Conservation (phyloP, 2,329 filamentous ascomycete genomes). For the Xylariaceae sp. region DNA sequence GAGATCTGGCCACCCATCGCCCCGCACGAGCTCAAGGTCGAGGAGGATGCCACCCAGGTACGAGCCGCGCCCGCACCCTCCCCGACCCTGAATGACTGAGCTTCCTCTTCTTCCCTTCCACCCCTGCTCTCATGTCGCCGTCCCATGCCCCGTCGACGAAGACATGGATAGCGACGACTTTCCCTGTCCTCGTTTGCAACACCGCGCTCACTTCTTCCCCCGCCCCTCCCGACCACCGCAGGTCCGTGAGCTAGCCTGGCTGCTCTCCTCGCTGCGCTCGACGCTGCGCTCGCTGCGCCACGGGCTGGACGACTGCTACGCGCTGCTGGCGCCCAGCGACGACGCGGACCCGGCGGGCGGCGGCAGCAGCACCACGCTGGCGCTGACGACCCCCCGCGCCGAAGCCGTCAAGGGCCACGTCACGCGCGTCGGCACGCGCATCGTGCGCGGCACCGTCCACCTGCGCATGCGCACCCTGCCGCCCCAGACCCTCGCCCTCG, state of each 20-base stretch:
- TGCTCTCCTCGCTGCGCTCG: slow-evolving; percentile 41
- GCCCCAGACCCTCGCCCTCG: slow-evolving; percentile 39
- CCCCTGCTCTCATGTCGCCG: not conserved
- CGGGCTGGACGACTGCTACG: slow-evolving; percentile 82
- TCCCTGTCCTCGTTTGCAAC: too few species aligned
- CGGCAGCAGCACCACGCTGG: slow-evolving; percentile 84
- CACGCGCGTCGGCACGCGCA: slow-evolving; percentile 80
- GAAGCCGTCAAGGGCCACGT: slow-evolving; percentile 90
- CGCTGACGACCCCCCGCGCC: slow-evolving; percentile 77
- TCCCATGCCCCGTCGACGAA: too few species aligned
- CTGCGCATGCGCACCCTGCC: slow-evolving; percentile 67
- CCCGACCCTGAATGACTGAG: too few species aligned
- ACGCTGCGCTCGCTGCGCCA: slow-evolving; percentile 44
- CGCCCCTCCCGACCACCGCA: too few species aligned
- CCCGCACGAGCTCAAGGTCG: slow-evolving; percentile 41
- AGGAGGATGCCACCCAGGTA: slow-evolving; percentile 45
- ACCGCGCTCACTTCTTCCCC: too few species aligned
- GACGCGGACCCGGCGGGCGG: too few species aligned
- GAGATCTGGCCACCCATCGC: slow-evolving; percentile 51
- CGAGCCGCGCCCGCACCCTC: too few species aligned
- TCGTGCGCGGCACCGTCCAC: slow-evolving; percentile 80
- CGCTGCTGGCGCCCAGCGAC: slow-evolving; percentile 75
- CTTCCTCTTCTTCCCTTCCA: slow-evolving; percentile 1
- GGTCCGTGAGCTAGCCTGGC: slow-evolving; percentile 46
- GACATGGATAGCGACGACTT: too few species aligned